These are phyloP conservation scores for Pestalotiopsis sp. DNA, from an alignment of 2,329 filamentous ascomycete species.

Conservation along the genomic window DNA sequence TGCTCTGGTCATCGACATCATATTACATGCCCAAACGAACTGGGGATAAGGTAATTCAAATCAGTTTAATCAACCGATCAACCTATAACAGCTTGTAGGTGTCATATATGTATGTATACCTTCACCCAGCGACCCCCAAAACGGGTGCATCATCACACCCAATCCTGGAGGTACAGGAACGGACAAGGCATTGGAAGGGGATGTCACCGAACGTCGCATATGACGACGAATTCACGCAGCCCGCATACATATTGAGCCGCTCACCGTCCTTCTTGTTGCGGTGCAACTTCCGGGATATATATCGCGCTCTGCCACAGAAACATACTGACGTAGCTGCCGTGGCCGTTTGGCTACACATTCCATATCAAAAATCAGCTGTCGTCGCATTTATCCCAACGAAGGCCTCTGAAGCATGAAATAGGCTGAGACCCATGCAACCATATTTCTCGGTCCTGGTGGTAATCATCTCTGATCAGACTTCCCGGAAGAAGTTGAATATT, in stretches of 20 bases:
- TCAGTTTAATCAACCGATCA: background rate
- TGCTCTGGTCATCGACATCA: background rate
- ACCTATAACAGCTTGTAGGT: background rate
- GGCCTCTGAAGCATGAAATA: no score
- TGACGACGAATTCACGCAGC: slow-evolving; percentile 26
- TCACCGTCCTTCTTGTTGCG: background rate
- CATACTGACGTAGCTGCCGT: slow-evolving; percentile 5
- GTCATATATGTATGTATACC: slow-evolving; percentile 19
- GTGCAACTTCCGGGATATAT: slow-evolving; percentile 19
- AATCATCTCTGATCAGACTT: no score
- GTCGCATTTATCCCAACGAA: background rate
- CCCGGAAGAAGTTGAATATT: no score
- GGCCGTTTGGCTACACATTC: background rate
- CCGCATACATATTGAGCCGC: slow-evolving; percentile 15
- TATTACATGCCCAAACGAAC: background rate
- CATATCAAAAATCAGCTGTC: background rate
- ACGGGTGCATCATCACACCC: background rate
- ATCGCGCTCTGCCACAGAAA: slow-evolving; percentile 10
- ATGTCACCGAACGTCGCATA: slow-evolving; percentile 24
- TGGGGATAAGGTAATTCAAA: background rate
- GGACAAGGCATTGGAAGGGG: slow-evolving; percentile 20
- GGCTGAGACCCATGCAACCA: no score
- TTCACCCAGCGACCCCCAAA: slow-evolving; percentile 17
- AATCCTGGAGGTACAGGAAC: background rate
- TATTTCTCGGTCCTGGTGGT: no score